phyloP scores from a whole-genome alignment of 176 grass and related monocot species.

The Microstegium vimineum region DNA sequence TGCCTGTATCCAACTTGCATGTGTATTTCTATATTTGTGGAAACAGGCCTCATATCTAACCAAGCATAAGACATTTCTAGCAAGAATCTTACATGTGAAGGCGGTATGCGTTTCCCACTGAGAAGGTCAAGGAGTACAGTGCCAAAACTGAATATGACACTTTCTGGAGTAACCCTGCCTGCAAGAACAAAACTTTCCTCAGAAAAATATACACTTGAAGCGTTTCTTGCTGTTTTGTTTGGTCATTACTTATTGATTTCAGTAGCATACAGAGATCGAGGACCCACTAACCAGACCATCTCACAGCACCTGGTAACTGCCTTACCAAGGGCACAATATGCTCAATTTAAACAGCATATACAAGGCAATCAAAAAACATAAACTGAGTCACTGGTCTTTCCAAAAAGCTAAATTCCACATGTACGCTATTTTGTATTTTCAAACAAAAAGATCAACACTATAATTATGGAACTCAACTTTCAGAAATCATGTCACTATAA shows the following conservation, averaged over 20 bases:
- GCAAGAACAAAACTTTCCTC: constrained; percentile 20
- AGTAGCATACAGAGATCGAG: background rate
- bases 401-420: background rate
- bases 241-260: background rate
- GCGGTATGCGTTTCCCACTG: constrained; percentile 95
- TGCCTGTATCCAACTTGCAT: background rate
- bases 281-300: background rate
- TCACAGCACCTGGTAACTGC: background rate
- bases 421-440: background rate
- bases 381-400: background rate
- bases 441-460: background rate
- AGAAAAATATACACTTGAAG: background rate
- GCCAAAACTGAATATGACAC: constrained; percentile 96
- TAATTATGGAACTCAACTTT: background rate
- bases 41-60: background rate
- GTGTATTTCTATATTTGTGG: background rate
- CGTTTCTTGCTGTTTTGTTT: background rate
- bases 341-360: background rate
- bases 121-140: constrained; percentile 89
- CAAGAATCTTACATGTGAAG: constrained; percentile 69
- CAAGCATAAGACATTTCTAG: background rate
- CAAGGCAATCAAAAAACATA: constrained; percentile 1
- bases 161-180: constrained; percentile 96
- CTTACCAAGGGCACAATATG: background rate
- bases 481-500: background rate